Evolutionary conservation across 495 filamentous ascomycete genomes (phyloP), one percentile per base, ranked within the genome.

Genomic region (Xanthoparmelia taractica): DNA sequence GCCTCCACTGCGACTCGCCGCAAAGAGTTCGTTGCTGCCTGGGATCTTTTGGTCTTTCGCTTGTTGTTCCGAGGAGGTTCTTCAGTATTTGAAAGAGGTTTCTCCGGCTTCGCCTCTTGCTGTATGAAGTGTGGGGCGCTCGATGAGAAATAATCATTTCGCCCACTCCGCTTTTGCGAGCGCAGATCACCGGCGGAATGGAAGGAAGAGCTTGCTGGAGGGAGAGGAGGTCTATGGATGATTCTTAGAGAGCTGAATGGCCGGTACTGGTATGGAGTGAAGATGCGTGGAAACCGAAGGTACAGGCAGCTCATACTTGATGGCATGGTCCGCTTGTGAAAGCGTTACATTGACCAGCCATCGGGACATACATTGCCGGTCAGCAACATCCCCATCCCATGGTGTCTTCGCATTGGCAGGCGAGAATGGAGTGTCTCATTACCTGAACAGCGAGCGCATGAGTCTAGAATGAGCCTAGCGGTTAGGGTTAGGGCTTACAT

Each of bases 1-100:
- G 83, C 83, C 64, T 84, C 83, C 3, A 83, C 81, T 17, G 83
- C 83, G 25, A 85, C 83, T 64, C 80, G 74, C 34, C 82, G 75
- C 50, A 85, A 64, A 13, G 83, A 85, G 11, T 79, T 82, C 20
- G 80, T 77, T 11, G 78, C 79, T 54, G 82, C 78, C 8, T 81
- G 77, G 13, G 73, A 72, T 63, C 82, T 74, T 20, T 69, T 65
- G 37, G 71, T 65, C 61, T 81, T 78, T 62, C 76, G 73, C 59
- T 78, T 80, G 65, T 77, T 74, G 18, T 74, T 73, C 59, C 77
- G 72, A 15, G 68, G 68, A 58, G n/a, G 63, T 60, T 58, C 59
- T 52, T 64, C 74, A 60, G 23, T 60, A 66, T 52, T 59, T 54
- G 63, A n/a, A 59, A 66, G 52, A 20, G 66, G 41, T 58, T 77